Conservation (phyloP, 495 filamentous ascomycete genomes). For the Talaromyces ruber region DNA sequence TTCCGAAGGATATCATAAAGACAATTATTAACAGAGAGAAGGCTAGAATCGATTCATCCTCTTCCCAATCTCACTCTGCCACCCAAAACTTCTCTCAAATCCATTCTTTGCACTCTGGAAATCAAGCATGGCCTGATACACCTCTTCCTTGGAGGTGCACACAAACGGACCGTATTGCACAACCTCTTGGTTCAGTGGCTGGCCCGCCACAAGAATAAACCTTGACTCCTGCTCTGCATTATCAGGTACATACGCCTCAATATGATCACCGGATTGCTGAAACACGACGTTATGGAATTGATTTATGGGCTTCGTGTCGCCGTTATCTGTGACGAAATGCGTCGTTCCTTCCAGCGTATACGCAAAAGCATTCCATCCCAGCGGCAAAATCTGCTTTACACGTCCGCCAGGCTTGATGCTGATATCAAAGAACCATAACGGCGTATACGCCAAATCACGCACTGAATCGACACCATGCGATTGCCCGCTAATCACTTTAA, state of each 20-base stretch:
- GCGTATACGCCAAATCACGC: conserved; percentile 87
- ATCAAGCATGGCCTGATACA: conserved; percentile 85
- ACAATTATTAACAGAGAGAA: not conserved
- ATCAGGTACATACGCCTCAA: conserved; percentile 60
- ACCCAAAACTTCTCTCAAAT: conserved; percentile 76
- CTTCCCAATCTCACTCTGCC: conserved; percentile 94
- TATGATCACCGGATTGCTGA: conserved; percentile 65
- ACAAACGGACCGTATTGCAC: conserved; percentile 98
- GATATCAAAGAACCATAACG: conserved; percentile 87
- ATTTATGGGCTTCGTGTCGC: conserved; percentile 43
- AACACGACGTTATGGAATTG: conserved; percentile 89
- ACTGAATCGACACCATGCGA: conserved; percentile 77
- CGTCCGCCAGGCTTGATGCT: conserved; percentile 71
- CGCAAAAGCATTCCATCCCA: conserved; percentile 85
- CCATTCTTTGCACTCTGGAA: conserved; percentile 79
- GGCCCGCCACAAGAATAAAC: conserved; percentile 76
- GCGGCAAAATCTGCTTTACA: conserved; percentile 63
- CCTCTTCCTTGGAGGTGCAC: conserved; percentile 70
- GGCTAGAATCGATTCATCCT: conserved; percentile 37
- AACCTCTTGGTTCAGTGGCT: conserved; percentile 82
- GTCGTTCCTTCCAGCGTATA: conserved; percentile 69
- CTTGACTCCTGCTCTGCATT: conserved; percentile 56
- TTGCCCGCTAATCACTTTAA: conserved; percentile 87
- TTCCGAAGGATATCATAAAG: not conserved
- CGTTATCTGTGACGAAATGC: conserved; percentile 51